These are phyloP conservation scores for Lophiotrema nucula DNA, from an alignment of 495 filamentous ascomycete species.

Conservation along the genomic window DNA sequence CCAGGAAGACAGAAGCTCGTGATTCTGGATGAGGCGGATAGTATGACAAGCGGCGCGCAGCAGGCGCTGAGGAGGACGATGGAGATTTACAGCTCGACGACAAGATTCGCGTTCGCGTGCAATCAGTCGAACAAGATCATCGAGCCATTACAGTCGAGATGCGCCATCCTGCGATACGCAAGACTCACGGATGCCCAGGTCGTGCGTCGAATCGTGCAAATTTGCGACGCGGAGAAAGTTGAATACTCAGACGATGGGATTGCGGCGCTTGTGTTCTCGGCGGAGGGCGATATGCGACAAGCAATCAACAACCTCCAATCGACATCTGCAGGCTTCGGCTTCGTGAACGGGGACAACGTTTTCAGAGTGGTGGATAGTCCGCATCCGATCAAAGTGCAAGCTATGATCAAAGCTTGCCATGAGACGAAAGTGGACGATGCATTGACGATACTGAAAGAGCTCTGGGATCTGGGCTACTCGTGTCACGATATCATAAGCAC, in stretches of 20 bases:
- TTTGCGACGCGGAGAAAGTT: slow-evolving; percentile 75
- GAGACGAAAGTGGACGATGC: slow-evolving; percentile 87
- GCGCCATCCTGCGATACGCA: slow-evolving; percentile 92
- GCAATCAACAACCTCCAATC: slow-evolving; percentile 99
- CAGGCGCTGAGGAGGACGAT: slow-evolving; percentile 95
- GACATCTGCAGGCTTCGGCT: slow-evolving; percentile 92
- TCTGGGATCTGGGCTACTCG: slow-evolving; percentile 93
- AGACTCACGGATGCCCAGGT: slow-evolving; percentile 90
- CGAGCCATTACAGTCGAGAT: slow-evolving; percentile 93
- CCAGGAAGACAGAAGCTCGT: slow-evolving; percentile 90
- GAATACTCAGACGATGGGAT: slow-evolving; percentile 90
- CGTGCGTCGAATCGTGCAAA: slow-evolving; percentile 83
- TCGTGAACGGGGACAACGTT: slow-evolving; percentile 95
- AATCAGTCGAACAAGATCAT: slow-evolving; percentile 99
- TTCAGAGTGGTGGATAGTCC: slow-evolving; percentile 97
- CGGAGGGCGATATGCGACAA: slow-evolving; percentile 98
- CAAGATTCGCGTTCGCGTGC: slow-evolving; percentile 96
- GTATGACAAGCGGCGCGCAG: slow-evolving; percentile 95
- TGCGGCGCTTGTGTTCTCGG: slow-evolving; percentile 92
- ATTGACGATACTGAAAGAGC: slow-evolving; percentile 80
- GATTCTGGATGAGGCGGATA: slow-evolving; percentile 94
- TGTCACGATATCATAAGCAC: slow-evolving; percentile 97
- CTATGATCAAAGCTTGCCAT: slow-evolving; percentile 95
- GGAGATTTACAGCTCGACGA: slow-evolving; percentile 98
- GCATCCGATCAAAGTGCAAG: slow-evolving; percentile 96